Conservation (phyloP, 2,329 filamentous ascomycete species). For the Drechslerella dactyloides region DNA sequence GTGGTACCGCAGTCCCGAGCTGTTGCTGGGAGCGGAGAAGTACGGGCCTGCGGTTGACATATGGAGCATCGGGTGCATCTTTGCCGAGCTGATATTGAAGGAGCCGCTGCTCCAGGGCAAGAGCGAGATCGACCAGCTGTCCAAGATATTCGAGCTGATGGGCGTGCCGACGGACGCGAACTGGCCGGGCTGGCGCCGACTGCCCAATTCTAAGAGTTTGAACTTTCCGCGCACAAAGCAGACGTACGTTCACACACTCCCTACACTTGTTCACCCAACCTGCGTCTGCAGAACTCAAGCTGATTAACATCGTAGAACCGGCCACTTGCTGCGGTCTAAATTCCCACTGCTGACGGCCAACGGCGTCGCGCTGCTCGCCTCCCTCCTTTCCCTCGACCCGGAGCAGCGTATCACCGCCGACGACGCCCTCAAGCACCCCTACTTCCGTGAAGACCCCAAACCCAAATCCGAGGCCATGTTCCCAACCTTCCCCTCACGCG, state of each 20-base stretch:
- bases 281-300: neutral
- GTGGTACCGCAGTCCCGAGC: slow-evolving; percentile 93
- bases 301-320: slow-evolving; percentile 53
- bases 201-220: slow-evolving; percentile 84
- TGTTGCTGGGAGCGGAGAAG: slow-evolving; percentile 77
- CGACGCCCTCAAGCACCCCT: slow-evolving; percentile 78
- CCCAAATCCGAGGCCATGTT: slow-evolving; percentile 92
- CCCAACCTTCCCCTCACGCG: slow-evolving; percentile 94
- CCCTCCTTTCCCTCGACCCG: slow-evolving; percentile 77
- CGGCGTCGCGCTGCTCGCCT: slow-evolving; percentile 72
- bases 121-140: slow-evolving; percentile 90
- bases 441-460: slow-evolving; percentile 86
- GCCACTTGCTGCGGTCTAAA: slow-evolving; percentile 71
- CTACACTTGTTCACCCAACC: slow-evolving; percentile 51
- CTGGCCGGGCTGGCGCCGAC: slow-evolving; percentile 85
- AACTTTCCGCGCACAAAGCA: slow-evolving; percentile 66
- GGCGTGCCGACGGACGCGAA: slow-evolving; percentile 80
- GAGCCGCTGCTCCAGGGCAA: slow-evolving; percentile 83
- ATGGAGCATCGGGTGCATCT: slow-evolving; percentile 96
- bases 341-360: slow-evolving; percentile 82
- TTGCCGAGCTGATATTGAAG: slow-evolving; percentile 84
- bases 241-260: slow-evolving; percentile 13
- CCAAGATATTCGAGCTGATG: slow-evolving; percentile 85
- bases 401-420: slow-evolving; percentile 71
- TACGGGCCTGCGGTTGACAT: slow-evolving; percentile 85